phyloP scores from a whole-genome alignment of 352 stramenopile genomes.

The Stephanocyclus meneghinianus region DNA sequence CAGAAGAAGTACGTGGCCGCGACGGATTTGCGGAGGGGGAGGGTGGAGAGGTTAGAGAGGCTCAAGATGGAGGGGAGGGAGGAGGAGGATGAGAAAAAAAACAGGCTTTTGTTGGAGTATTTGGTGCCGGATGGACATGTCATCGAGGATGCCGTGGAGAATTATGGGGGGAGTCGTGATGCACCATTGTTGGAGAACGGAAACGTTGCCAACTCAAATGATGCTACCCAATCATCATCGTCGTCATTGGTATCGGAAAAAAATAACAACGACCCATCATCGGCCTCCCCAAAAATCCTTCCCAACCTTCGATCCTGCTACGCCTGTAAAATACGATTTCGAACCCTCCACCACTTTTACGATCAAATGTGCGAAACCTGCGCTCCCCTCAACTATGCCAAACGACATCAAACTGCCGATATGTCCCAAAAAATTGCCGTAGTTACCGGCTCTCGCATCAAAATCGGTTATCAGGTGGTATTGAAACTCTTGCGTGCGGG shows the following conservation, averaged over 20 bases:
- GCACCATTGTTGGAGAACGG: constrained; percentile 49
- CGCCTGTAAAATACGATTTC: constrained; percentile 90
- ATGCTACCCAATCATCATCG: neutral
- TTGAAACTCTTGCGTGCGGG: constrained; percentile 91
- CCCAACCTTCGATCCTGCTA: constrained; percentile 91
- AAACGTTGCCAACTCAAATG: neutral
- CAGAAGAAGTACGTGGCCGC: constrained; percentile 92
- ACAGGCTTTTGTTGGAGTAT: constrained; percentile 73
- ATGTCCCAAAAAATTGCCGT: constrained; percentile 86
- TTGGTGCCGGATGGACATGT: constrained; percentile 90
- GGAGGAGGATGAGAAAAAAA: constrained; percentile 77
- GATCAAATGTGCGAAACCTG: constrained; percentile 92
- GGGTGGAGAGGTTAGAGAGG: constrained; percentile 89
- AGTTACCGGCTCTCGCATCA: constrained; percentile 91
- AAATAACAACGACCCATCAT: constrained; percentile 9
- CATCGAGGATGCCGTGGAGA: constrained; percentile 33
- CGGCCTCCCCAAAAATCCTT: constrained; percentile 56
- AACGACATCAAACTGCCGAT: constrained; percentile 88
- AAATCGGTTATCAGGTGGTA: constrained; percentile 93
- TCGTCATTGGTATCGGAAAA: neutral
- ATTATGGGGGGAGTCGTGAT: constrained; percentile 11
- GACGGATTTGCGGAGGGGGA: constrained; percentile 87
- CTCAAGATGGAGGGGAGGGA: constrained; percentile 87
- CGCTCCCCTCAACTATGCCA: constrained; percentile 90
- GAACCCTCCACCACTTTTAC: constrained; percentile 90